Evolutionary conservation across 2,329 filamentous ascomycete genomes (phyloP), one percentile per base, ranked within the genome.

Genomic region (Sporothrix brasiliensis): DNA sequence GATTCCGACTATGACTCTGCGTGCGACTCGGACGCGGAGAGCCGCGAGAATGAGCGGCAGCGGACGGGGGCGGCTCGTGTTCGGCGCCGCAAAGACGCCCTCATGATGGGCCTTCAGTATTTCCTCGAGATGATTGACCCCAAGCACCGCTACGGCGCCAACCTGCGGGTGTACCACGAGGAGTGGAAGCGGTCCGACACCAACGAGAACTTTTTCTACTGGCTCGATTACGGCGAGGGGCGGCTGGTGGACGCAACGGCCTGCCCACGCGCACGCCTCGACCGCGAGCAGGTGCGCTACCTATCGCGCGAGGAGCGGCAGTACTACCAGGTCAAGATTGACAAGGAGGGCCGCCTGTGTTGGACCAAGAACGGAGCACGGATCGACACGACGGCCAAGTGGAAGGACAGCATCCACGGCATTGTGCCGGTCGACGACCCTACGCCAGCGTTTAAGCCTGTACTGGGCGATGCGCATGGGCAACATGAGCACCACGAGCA

Each of bases 181-280:
- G 88, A 91, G 74, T 97, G 94, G 94, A 93, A 93, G 78, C 87
- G 86, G 72, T 83, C 88, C 1, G 83, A 91, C 39, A 94, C 92
- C 0, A 87, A 88, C 4, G 91, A 97, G 78, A 97, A 95, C 77
- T 97, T 94, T 84, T 97, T 97, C 79, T 94, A 93, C 80, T 97
- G 94, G 93, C 83, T 97, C 1, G 94, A 97, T 77, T 84, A 91
- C 71, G 94, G 94, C 5, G 89, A 90, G 65, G 94, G 94, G 0
- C 88, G 83, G 74, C 79, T 86, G 52, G 77, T 95, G 56, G 90
- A 94, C 73, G 81, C 94, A 14, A 85, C 88, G 3, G 85, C 87
- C 0, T 93, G 93, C 73, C 89, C 92, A 1, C 85, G 94, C 49
- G 89, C 92, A 71, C 84, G 88, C 16, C 82, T 97, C 7, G 92